Percentiles rank a stretch among this genome's conserved stretches.
Conservation (phyloP, 179 eudicot genomes). For the Beta corolliflora region DNA sequence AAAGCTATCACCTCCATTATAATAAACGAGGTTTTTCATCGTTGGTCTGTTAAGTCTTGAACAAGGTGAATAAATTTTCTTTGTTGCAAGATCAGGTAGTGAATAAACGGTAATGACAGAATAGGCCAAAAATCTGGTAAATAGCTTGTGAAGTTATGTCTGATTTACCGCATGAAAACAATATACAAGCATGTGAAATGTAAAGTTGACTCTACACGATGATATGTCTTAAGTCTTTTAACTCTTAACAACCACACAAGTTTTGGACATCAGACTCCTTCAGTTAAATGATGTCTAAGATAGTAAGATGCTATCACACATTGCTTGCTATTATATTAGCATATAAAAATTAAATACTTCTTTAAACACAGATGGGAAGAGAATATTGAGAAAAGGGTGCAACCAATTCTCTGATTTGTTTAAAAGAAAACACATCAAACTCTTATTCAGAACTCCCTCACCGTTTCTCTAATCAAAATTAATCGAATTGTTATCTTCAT, state of each 20-base stretch:
- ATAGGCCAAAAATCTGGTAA: slow-evolving; percentile 12
- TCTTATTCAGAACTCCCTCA: not conserved
- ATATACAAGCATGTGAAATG: slow-evolving; percentile 20
- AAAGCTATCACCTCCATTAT: not conserved
- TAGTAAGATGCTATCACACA: not conserved
- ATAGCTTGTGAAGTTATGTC: slow-evolving; percentile 5
- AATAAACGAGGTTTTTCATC: not conserved
- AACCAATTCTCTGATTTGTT: not conserved
- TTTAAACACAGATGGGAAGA: not conserved
- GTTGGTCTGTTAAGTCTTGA: slow-evolving; percentile 1
- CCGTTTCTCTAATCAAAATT: not conserved
- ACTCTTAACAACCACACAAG: slow-evolving; percentile 3
- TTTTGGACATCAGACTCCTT: slow-evolving; percentile 18
- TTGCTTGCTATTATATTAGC: not conserved
- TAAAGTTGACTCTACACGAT: slow-evolving; percentile 19
- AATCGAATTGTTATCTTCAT: not conserved
- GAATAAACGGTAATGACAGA: not conserved
- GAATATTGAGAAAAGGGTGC: not conserved
- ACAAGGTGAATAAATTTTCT: not conserved
- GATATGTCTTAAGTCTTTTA: not conserved
- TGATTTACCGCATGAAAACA: slow-evolving; percentile 12
- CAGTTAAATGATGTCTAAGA: slow-evolving; percentile 8
- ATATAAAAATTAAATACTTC: not conserved
- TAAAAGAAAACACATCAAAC: too few relatives aligned
- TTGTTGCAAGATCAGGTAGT: slow-evolving; percentile 19